Base-by-base conservation (phyloP, 495 filamentous ascomycete species). In the Staphylotrichum longicolle region DNA sequence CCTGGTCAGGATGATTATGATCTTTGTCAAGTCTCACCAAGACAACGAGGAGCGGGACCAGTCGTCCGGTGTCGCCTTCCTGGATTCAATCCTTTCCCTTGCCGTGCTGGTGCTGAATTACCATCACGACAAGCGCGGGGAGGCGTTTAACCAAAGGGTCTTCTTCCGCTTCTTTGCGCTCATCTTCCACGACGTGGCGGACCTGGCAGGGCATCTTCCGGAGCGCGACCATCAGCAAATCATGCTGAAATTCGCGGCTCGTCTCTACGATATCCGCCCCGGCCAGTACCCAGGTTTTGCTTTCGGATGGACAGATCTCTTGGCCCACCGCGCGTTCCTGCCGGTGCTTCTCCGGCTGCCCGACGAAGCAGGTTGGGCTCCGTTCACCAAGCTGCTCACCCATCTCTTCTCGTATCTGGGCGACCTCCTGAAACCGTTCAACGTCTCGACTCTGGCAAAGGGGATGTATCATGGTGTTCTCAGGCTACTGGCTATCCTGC, bases 101-200 rank as follows among this genome's bases (percentile, higher is more conserved):
- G 77, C 93, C 46, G 82, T 93, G 6, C 72, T 98, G 54, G 84
- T 97, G 11, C 79, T 96, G 54, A 94, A 89, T 71, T 84, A 91
- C 61, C 91, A 97, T 65, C 88, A 96, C 63, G 80, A 90, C 45
- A 91, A 85, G 73, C 84, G 88, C 49, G 89, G 86, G 5, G 91
- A 96, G 45, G 80, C 77, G 30, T 95, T 95, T 80, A 92, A 88
- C 68, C 88, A 91, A 66, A 88, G 88, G 51, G 89, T 94, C 57
- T 97, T 96, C 79, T 92, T 90, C 84, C 85, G 94, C 32, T 82
- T 98, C 55, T 93, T 96, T 71, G 91, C 93, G 1, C 88, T 85
- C 66, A 81, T 97, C 41, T 78, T 97, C 4, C 91, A 86, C 69
- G 86, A 93, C 62, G 63, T 78, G 45, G 66, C 69, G 34, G 54